These are phyloP conservation scores for Aspergillus homomorphus DNA, from an alignment of 495 filamentous ascomycete species.

Conservation along the genomic window DNA sequence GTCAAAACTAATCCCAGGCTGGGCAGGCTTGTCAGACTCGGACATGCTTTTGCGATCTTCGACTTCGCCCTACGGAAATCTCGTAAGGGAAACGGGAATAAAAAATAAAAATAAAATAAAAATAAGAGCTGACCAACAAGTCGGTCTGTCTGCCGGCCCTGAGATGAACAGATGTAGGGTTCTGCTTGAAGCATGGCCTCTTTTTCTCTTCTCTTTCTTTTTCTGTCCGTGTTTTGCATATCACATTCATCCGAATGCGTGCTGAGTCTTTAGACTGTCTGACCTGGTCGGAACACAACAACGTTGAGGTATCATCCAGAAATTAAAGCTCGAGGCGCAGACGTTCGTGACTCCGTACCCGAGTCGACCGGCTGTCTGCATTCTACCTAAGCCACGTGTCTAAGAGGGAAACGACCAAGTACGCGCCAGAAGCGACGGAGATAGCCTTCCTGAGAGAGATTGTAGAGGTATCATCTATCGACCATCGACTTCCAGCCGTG, in stretches of 20 bases:
- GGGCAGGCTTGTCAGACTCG: slow-evolving; percentile 11
- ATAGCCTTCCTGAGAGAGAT: background rate
- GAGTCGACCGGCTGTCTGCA: slow-evolving; percentile 17
- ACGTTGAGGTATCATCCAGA: background rate
- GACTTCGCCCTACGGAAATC: background rate
- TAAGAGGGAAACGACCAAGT: slow-evolving; percentile 7
- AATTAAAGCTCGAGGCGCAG: background rate
- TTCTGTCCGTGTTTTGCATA: background rate
- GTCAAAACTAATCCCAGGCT: slow-evolving; percentile 6
- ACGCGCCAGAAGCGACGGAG: slow-evolving; percentile 20
- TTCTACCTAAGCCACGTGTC: slow-evolving; percentile 23
- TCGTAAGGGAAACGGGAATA: background rate
- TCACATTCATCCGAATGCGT: background rate
- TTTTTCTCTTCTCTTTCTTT: background rate
- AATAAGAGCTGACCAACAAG: slow-evolving; percentile 5
- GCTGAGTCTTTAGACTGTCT: too few relatives aligned
- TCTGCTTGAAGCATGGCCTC: background rate
- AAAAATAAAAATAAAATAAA: background rate
- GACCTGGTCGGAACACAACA: background rate
- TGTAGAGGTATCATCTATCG: background rate
- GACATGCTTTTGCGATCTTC: slow-evolving; percentile 4
- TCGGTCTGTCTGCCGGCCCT: background rate
- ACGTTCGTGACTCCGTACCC: background rate
- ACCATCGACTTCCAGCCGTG: slow-evolving; percentile 1
- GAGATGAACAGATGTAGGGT: background rate